phyloP scores from a whole-genome alignment of 2,329 filamentous ascomycete genomes.

The Aureobasidium musti region DNA sequence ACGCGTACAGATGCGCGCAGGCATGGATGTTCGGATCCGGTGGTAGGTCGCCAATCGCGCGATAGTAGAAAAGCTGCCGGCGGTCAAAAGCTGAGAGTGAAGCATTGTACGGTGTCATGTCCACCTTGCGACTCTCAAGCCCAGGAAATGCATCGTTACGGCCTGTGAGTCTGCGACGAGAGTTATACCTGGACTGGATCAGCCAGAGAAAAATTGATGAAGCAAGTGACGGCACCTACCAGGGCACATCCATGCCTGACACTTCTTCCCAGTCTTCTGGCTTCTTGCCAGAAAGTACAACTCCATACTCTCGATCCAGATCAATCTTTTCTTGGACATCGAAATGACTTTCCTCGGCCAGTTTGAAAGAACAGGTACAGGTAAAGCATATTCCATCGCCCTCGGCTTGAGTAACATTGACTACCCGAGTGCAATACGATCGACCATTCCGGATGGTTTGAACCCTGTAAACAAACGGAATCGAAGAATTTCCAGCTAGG shows the following conservation, averaged over 20 bases:
- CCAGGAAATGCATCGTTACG: constrained; percentile 48
- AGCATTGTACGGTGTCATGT: constrained; percentile 55
- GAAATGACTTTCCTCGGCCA: constrained; percentile 42
- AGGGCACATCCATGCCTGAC: constrained; percentile 43
- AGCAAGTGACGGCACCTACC: constrained; percentile 33
- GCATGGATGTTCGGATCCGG: constrained; percentile 56
- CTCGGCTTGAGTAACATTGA: constrained; percentile 54
- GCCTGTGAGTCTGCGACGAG: constrained; percentile 40
- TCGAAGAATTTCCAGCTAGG: constrained; percentile 49
- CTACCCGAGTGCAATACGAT: constrained; percentile 55
- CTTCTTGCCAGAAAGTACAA: constrained; percentile 41
- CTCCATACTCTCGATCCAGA: constrained; percentile 42
- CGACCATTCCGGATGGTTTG: constrained; percentile 54
- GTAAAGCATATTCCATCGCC: constrained; percentile 54
- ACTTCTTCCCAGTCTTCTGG: constrained; percentile 40
- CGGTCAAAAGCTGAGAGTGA: constrained; percentile 42
- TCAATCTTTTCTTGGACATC: constrained; percentile 43
- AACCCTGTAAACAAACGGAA: constrained; percentile 56
- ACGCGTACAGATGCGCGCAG: constrained; percentile 60
- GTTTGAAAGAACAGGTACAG: constrained; percentile 56
- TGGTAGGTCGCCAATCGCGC: constrained; percentile 45
- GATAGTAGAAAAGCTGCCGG: constrained; percentile 51
- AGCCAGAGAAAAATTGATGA: not conserved
- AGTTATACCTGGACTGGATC: constrained; percentile 30
- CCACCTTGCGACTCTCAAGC: constrained; percentile 54